phyloP scores from a whole-genome alignment of 352 stramenopile genomes.

The Phytophthora rubi region DNA sequence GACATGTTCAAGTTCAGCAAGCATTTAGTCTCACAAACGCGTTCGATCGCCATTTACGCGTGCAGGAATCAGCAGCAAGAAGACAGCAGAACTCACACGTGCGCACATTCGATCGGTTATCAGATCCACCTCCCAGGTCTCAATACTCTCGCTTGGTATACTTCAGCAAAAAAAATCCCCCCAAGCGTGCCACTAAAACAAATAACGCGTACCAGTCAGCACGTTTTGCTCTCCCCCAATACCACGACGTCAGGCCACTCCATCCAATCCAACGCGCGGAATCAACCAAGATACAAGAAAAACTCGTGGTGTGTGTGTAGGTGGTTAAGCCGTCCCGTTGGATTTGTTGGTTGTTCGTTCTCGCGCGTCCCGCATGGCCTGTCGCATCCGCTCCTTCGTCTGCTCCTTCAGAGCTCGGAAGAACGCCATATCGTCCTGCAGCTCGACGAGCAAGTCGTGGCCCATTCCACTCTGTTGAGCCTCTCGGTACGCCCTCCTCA shows the following conservation, averaged over 20 bases:
- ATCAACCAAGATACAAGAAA: not conserved
- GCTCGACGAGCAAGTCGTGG: conserved; percentile 64
- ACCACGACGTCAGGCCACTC: not conserved
- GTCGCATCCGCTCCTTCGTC: conserved; percentile 74
- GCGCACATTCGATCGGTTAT: conserved; percentile 18
- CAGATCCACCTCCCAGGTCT: conserved; percentile 19
- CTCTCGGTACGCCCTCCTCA: conserved; percentile 63
- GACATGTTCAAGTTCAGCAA: conserved; percentile 25
- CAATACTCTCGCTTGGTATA: not conserved
- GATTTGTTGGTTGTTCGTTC: conserved; percentile 34
- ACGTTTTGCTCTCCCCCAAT: not conserved
- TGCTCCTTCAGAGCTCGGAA: conserved; percentile 72
- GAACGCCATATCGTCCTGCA: conserved; percentile 79
- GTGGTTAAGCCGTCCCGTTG: conserved; percentile 36
- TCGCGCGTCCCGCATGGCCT: conserved; percentile 56
- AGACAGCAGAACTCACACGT: not conserved
- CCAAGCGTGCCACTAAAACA: not conserved
- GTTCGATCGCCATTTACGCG: conserved; percentile 5
- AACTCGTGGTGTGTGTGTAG: not conserved
- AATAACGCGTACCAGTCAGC: not conserved
- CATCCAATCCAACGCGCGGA: conserved; percentile 12
- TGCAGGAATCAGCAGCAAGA: not conserved
- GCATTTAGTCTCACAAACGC: conserved; percentile 25
- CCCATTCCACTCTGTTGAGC: conserved; percentile 53
- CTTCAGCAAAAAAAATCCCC: not conserved